Percentiles rank a stretch among this genome's conserved stretches.
phyloP scores from a whole-genome alignment of 2,329 filamentous ascomycete species.

The Cordyceps pruinosa region DNA sequence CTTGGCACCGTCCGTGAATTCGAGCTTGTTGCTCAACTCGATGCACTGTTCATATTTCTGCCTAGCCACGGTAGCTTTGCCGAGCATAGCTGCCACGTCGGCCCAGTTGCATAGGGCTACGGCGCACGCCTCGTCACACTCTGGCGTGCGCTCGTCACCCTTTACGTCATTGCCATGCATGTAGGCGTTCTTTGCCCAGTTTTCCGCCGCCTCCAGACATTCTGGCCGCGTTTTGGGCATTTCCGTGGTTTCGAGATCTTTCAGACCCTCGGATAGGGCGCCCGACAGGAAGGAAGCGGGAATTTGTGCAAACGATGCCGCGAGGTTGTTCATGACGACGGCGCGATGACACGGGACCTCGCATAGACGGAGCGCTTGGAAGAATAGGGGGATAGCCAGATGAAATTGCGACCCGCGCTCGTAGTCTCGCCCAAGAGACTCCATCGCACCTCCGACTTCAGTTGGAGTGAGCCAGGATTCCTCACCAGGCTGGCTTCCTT shows the following conservation, averaged over 20 bases:
- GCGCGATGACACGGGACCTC: constrained; percentile 67
- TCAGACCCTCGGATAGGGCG: constrained; percentile 23
- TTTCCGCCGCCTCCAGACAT: constrained; percentile 61
- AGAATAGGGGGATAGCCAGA: constrained; percentile 76
- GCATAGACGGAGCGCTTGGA: constrained; percentile 71
- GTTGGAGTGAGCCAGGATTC: constrained; percentile 63
- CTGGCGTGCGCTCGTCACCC: constrained; percentile 60
- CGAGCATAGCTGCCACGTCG: constrained; percentile 72
- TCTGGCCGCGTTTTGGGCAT: constrained; percentile 45
- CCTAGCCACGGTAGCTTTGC: constrained; percentile 57
- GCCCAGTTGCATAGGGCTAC: constrained; percentile 82
- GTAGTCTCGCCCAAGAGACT: constrained; percentile 72
- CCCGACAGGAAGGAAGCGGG: constrained; percentile 29
- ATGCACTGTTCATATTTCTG: constrained; percentile 63
- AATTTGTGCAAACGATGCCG: constrained; percentile 65
- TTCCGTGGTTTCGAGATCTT: constrained; percentile 22
- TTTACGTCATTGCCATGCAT: constrained; percentile 58
- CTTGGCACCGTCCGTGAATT: constrained; percentile 43
- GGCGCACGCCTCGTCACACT: constrained; percentile 79
- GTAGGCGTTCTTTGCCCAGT: constrained; percentile 75
- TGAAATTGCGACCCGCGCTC: constrained; percentile 67
- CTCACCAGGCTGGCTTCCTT: constrained; percentile 64
- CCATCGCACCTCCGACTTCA: constrained; percentile 66
- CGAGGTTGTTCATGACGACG: constrained; percentile 80
- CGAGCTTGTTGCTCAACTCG: constrained; percentile 49